Conservation (phyloP, 2,329 filamentous ascomycete species). For the Lachnellula hyalina region DNA sequence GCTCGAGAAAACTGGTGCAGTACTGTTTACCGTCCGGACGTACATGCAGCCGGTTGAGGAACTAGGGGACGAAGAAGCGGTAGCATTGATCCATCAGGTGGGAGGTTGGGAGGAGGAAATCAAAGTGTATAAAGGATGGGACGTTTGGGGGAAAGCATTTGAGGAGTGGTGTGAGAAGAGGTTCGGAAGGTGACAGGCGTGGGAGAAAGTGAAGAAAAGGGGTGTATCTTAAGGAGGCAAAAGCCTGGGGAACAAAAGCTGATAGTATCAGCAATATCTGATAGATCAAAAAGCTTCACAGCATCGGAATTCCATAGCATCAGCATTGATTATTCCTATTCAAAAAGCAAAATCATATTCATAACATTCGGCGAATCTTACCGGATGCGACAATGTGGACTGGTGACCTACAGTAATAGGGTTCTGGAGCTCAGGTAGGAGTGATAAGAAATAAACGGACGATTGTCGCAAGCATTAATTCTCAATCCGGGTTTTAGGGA, state of each 20-base stretch:
- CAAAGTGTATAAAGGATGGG: slow-evolving; percentile 39
- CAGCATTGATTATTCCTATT: no score
- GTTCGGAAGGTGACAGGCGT: background rate
- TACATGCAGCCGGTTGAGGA: slow-evolving; percentile 38
- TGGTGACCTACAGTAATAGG: no score
- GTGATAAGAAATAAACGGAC: no score
- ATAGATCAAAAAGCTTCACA: no score
- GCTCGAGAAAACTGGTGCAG: slow-evolving; percentile 38
- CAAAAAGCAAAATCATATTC: background rate
- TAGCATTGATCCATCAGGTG: slow-evolving; percentile 39
- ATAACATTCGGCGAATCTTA: background rate
- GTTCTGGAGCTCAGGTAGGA: no score
- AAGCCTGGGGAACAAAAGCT: background rate
- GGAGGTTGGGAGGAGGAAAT: slow-evolving; percentile 41
- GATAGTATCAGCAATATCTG: no score
- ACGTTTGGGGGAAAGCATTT: slow-evolving; percentile 34
- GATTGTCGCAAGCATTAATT: no score
- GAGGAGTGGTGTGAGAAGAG: slow-evolving; percentile 17
- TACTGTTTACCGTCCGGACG: slow-evolving; percentile 47
- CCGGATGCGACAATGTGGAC: background rate
- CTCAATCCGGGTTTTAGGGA: no score
- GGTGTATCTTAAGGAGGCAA: background rate
- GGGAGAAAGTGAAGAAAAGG: background rate
- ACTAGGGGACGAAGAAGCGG: slow-evolving; percentile 36
- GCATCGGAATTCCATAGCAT: no score